phyloP scores from a whole-genome alignment of 2,329 filamentous ascomycete species.

The Neurospora crassa region DNA sequence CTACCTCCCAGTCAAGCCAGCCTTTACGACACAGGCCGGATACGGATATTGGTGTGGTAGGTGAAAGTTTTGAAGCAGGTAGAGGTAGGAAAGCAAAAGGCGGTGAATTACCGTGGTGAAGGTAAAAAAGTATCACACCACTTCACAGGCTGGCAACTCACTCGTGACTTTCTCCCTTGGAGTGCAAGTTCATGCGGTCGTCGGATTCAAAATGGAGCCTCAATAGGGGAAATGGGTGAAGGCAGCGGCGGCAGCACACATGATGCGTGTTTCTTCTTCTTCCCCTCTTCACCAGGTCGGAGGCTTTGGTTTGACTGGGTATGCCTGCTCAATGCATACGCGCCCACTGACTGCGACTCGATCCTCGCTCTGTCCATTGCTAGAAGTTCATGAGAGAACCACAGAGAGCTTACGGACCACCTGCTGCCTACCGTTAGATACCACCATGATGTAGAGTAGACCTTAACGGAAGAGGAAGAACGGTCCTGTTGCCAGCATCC shows the following conservation, averaged over 20 bases:
- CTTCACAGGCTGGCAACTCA: background rate
- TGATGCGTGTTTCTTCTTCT: background rate
- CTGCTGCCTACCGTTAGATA: background rate
- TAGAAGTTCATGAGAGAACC: background rate
- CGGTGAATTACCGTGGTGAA: background rate
- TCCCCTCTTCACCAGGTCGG: background rate
- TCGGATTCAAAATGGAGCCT: background rate
- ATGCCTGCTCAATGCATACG: background rate
- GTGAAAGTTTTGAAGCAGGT: background rate
- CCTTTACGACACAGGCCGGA: background rate
- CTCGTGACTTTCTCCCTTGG: background rate
- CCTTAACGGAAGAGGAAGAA: background rate
- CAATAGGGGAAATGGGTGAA: background rate
- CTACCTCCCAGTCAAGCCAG: background rate
- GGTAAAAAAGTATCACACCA: background rate
- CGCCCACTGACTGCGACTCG: background rate
- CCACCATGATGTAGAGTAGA: background rate
- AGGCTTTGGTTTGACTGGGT: background rate
- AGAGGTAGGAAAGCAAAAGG: background rate
- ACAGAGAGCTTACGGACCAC: background rate
- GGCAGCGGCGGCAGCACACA: background rate
- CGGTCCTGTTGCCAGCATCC: background rate
- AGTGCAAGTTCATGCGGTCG: background rate
- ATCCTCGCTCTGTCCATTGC: background rate
- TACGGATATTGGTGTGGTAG: background rate